Base-by-base conservation (phyloP, 2,329 filamentous ascomycete species). In the Fusarium veterinarium region DNA sequence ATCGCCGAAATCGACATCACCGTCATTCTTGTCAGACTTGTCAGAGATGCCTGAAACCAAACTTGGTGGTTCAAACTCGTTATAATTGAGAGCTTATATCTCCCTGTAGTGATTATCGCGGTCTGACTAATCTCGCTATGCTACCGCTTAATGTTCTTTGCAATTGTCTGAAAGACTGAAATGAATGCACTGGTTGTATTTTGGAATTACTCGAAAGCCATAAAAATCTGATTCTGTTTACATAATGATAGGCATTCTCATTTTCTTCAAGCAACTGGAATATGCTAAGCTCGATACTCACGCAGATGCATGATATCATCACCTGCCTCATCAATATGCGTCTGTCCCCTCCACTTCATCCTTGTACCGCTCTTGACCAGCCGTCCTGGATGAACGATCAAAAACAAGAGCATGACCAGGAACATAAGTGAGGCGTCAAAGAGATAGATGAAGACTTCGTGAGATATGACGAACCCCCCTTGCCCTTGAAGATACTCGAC, bases 401-500 rank as follows among this genome's bases (percentile, higher is more conserved):
- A 30, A 44, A 86, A 81, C 35, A 85, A 58, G 0, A 79, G 65
- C 77, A 87, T 81, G 6, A 85, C 84, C 9, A 79, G 12, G 8
- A 75, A 78, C 83, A 86, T 86, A 6, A 82, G 77, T 5, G 78
- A 58, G 1, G 83, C 79, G 62, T 86, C 84, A 41, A 86, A 85
- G n/a, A 85, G 60, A 56, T 85, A 86, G 1, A 86, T 74, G 40
- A 80, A 83, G 2, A 76, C 71, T 69, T 86, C 84, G 40, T 84
- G 81, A 4, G 77, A 79, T 46, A 86, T 80, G 0, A 86, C 70
- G 13, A 81, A 84, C 0, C 84, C 84, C 1, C 61, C 75, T 12
- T 83, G 80, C 3, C 85, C 85, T 66, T 84, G 79, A 1, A 82
- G 65, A 64, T 87, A 88, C 73, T 88, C 86, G 8, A 87, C 67